Base-by-base conservation (phyloP, 345 rosid species). In the Ceriops decandra region DNA sequence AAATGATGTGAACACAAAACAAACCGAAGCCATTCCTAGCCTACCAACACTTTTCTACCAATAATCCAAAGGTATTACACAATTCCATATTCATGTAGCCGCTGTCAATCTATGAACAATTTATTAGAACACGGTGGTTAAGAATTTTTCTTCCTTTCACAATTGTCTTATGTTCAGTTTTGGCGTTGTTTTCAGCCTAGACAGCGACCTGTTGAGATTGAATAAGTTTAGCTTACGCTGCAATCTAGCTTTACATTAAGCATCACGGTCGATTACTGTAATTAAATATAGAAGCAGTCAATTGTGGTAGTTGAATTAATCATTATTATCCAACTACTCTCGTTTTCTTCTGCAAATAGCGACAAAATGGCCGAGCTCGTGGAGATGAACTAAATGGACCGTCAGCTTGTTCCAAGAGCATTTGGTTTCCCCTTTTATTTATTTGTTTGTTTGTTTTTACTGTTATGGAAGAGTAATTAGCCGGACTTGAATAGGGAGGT, bases 251-350 rank as follows among this genome's bases (percentile, higher is more conserved):
- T 63, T 67, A 38, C 42, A 57, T 62, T 54, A 27, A 22, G 22
- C 59, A 28, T 70, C 58, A 52, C 10, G 61, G 46, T n/a, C 63
- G 19, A 64, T 35, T 17, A 54, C 57, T 36, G 31, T 32, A 57
- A 60, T 28, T 62, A 30, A 51, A 59, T 46, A n/a, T 20, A 47
- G 80, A 52, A 76, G 32, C 58, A 27, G 72, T 76, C 80, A 72
- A 66, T 53, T 17, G 13, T 22, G 47, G 62, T 52, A 49, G 57
- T 54, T 76, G 53, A 11, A 36, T 60, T 68, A 61, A 47, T 51
- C 22, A 35, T 74, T 53, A 8, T 3, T 5, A 5, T 53, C 68
- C 70, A 42, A 24, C 16, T 64, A 66, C 75, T 70, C 69, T 59
- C 15, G 53, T 72, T 58, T 58, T 38, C 52, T 21, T 24, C 56